These are phyloP conservation scores for Phanerodontia chrysosporium DNA, from an alignment of 768 basidiomycete species.

Conservation along the genomic window DNA sequence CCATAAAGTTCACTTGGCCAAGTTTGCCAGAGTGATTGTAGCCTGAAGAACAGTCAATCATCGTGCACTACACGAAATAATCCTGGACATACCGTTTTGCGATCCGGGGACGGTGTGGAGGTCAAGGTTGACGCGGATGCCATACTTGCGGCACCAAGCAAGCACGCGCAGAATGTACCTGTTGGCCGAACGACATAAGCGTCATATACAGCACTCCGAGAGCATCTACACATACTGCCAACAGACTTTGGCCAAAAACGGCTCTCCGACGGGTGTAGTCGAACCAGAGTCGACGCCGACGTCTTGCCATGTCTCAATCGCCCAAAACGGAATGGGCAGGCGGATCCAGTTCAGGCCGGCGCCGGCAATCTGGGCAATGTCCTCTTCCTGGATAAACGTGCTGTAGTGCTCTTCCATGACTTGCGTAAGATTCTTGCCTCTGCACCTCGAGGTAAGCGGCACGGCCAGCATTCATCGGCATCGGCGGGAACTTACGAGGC, in stretches of 20 bases:
- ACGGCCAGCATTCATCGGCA: constrained; percentile 20
- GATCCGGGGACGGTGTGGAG: constrained; percentile 76
- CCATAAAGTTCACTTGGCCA: constrained; percentile 58
- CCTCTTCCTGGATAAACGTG: constrained; percentile 60
- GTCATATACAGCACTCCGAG: neutral
- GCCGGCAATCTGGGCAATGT: constrained; percentile 32
- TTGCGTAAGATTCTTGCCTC: constrained; percentile 11
- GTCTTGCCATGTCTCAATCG: constrained; percentile 66
- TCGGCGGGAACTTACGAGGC: constrained; percentile 44
- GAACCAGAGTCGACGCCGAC: constrained; percentile 19
- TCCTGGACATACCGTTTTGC: constrained; percentile 72
- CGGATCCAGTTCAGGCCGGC: constrained; percentile 86
- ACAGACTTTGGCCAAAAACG: constrained; percentile 66
- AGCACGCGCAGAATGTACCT: constrained; percentile 74
- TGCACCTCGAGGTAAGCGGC: neutral
- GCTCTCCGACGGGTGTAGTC: constrained; percentile 41
- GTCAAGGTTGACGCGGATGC: constrained; percentile 79
- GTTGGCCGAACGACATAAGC: neutral
- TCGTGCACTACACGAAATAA: too few species aligned
- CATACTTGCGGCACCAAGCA: constrained; percentile 86
- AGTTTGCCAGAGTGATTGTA: constrained; percentile 58
- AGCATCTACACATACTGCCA: constrained; percentile 64
- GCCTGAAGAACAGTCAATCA: constrained; percentile 22
- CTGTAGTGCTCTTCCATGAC: constrained; percentile 63
- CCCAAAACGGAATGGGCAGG: constrained; percentile 83